A percentile compares a stretch with the other conserved stretches of the same genome.
Evolutionary conservation across 2,329 filamentous ascomycete genomes (phyloP).

Genomic region (Thelonectria blattea): DNA sequence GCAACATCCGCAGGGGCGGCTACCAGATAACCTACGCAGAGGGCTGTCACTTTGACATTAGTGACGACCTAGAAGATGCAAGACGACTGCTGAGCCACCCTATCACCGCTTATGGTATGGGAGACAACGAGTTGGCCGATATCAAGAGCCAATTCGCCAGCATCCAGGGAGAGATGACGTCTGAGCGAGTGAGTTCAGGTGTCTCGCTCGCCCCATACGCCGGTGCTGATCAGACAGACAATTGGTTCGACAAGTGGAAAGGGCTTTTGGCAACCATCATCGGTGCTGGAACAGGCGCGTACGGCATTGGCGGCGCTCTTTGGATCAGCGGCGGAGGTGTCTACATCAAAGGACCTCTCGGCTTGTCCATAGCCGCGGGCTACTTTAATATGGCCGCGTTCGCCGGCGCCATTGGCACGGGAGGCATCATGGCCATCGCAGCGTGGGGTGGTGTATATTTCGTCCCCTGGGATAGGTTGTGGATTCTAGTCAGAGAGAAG

Average conservation of each 20-base stretch:
- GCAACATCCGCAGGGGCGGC: background rate
- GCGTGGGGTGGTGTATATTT: conserved; percentile 3
- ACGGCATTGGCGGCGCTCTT: background rate
- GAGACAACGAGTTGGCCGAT: background rate
- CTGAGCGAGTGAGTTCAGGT: conserved; percentile 3
- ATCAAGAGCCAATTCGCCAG: background rate
- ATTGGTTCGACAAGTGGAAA: conserved; percentile 5
- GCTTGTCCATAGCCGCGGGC: conserved; percentile 1
- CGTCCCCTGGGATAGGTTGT: conserved; percentile 1
- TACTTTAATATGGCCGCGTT: background rate
- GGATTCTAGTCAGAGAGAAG: background rate
- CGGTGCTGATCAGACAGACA: conserved; percentile 5
- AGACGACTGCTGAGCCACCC: background rate
- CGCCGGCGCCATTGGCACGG: background rate
- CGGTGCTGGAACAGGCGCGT: conserved; percentile 2
- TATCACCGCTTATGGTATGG: background rate
- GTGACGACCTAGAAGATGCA: background rate
- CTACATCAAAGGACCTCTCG: background rate
- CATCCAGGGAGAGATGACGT: background rate
- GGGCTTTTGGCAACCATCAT: background rate
- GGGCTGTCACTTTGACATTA: conserved; percentile 10
- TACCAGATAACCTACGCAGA: background rate
- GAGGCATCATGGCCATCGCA: background rate
- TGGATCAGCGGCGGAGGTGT: conserved; percentile 1
- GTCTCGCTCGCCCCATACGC: background rate